phyloP scores from a whole-genome alignment of 129 eudicot genomes.

The Flaveria sonorensis region DNA sequence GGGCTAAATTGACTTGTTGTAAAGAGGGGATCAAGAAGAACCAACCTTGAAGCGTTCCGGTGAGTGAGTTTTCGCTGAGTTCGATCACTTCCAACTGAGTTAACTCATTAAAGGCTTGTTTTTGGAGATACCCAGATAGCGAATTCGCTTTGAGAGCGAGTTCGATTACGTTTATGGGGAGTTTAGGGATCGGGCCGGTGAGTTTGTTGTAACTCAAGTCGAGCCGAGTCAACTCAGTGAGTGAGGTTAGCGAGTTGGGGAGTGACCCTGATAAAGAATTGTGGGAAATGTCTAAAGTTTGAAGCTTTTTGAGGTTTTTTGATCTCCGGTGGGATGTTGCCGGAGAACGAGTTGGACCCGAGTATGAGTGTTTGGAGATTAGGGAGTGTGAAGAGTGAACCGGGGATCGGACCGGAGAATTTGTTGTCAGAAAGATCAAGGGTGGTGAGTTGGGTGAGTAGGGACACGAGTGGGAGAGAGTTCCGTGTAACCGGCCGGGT shows the following conservation, averaged over 20 bases:
- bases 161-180: constrained; percentile 61
- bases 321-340: constrained; percentile 56
- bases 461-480: constrained; percentile 76
- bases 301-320: constrained; percentile 41
- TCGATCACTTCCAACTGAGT: constrained; percentile 67
- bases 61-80: constrained; percentile 73
- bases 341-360: constrained; percentile 70
- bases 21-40: constrained; percentile 64
- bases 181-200: constrained; percentile 65
- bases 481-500: constrained; percentile 78
- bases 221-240: constrained; percentile 50
- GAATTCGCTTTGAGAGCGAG: constrained; percentile 65
- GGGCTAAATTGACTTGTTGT: constrained; percentile 79
- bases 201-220: constrained; percentile 81
- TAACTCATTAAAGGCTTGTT: constrained; percentile 45
- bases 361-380: constrained; percentile 55
- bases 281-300: constrained; percentile 54
- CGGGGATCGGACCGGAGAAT: constrained; percentile 66
- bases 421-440: constrained; percentile 76
- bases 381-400: constrained; percentile 57
- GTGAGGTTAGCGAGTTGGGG: constrained; percentile 49
- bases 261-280: constrained; percentile 57
- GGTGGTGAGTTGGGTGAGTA: constrained; percentile 61
- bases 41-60: constrained; percentile 61
- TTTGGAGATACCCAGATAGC: constrained; percentile 55